A percentile compares a stretch with the other conserved stretches of the same genome.
Evolutionary conservation across 257 asterid species (phyloP).

Genomic region (Petunia secreta): DNA sequence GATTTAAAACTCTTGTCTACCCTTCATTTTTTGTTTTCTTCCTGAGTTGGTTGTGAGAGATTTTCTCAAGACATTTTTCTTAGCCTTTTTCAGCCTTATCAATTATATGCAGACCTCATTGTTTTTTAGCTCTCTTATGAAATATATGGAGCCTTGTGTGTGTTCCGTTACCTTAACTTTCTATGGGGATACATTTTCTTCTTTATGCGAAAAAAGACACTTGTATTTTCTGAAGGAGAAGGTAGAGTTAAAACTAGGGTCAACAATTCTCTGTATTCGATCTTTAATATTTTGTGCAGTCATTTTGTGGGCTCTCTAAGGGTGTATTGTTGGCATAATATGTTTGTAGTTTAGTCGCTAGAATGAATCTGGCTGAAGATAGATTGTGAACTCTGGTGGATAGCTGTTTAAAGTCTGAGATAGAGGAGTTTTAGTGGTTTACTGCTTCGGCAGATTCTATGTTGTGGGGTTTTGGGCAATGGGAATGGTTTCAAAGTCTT

Average conservation of each 20-base stretch:
- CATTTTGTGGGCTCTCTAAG: conserved; percentile 10
- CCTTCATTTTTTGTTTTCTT: conserved; percentile 9
- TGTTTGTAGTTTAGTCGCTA: not conserved
- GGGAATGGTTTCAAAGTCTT: conserved; percentile 9
- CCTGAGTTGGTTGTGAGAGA: not conserved
- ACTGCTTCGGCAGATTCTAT: not conserved
- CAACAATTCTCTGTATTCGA: not conserved
- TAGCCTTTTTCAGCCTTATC: not conserved
- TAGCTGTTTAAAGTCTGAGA: not conserved
- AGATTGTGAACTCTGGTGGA: not conserved
- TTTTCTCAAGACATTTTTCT: not conserved
- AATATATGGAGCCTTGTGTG: not conserved
- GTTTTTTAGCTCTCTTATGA: not conserved
- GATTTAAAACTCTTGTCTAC: conserved; percentile 2
- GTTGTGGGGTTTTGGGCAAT: not conserved
- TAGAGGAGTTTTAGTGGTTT: not conserved
- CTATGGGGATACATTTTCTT: not conserved
- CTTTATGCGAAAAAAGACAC: not conserved
- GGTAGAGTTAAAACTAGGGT: not conserved
- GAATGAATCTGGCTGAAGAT: not conserved
- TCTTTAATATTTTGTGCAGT: not conserved
- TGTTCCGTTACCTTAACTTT: not conserved
- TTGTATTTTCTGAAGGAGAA: not conserved
- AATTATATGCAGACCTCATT: not conserved
- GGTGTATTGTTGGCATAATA: not conserved